Base-by-base conservation (phyloP, 305 asterid genomes). In the Fraxinus baroniana region DNA sequence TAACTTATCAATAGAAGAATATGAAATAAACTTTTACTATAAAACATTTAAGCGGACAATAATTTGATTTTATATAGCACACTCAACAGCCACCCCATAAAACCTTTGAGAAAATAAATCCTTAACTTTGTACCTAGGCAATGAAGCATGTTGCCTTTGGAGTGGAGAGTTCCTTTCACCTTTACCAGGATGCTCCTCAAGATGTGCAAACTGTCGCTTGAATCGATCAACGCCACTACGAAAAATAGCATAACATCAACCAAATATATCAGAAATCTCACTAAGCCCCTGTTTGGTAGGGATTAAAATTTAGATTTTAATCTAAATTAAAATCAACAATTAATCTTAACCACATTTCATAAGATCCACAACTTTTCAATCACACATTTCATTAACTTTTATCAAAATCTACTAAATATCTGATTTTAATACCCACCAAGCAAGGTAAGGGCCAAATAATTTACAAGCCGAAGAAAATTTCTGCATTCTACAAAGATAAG, bases 121-220 rank as follows among this genome's bases (percentile, higher is more conserved):
- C 7, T 52, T 17, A 52, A 17, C 62, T 52, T 37, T 85, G 82
- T 91, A 94, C 98, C 98, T 92, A 44, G 99, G 98, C 79, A 96
- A 88, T 72, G 98, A 96, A 79, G 95, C 92, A 79, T 96, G 95
- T 75, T 92, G 97, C 89, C 99, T 86, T 86, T 83, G 94, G 57
- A 93, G 86, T 20, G 94, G 95, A 75, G 91, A 88, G 87, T 92
- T 86, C 84, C 84, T 91, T 84, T 89, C 98, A 83, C 97, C 98
- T 90, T 90, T 94, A 80, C 93, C 94, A 62, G 87, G 81, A 84
- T 90, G 92, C 84, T 96, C 99, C 85, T 96, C 99, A 33, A 96
- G 95, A 89, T 96, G 98, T 62, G 99, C 99, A 91, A 96, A 96
- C 83, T 96, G 99, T 82, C 93, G 86, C 93, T 91, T 96, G 90